These are phyloP conservation scores for Populus euphratica DNA, from an alignment of 345 rosid species.

Conservation along the genomic window DNA sequence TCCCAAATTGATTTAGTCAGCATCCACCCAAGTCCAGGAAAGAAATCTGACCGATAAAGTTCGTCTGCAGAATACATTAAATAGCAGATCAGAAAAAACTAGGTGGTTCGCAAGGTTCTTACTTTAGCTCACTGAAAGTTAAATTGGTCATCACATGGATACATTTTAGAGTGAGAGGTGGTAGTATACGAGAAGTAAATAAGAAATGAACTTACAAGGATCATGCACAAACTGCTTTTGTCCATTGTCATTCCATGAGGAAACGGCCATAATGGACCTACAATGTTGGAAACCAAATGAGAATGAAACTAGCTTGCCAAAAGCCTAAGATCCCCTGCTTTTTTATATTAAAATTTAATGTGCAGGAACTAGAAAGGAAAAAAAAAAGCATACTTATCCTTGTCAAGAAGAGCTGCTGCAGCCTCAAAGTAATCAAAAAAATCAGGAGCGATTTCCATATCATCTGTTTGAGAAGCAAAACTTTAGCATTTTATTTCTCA, in stretches of 20 bases:
- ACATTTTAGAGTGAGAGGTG: not conserved
- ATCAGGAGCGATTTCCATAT: slow-evolving; percentile 96
- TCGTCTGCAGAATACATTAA: slow-evolving; percentile 52
- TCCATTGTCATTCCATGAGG: slow-evolving; percentile 99
- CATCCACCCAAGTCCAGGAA: slow-evolving; percentile 99
- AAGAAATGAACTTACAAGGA: slow-evolving; percentile 56
- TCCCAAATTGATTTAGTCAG: slow-evolving; percentile 77
- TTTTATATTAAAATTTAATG: not conserved
- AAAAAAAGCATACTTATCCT: slow-evolving; percentile 64
- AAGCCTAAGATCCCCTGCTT: not conserved
- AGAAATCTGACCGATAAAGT: slow-evolving; percentile 94
- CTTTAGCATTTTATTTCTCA: not conserved
- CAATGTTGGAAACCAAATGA: not conserved
- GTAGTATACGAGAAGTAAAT: not conserved
- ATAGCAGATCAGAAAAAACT: slow-evolving; percentile 16
- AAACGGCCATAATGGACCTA: slow-evolving; percentile 98
- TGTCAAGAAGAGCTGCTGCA: slow-evolving; percentile 78
- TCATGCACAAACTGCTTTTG: slow-evolving; percentile 96
- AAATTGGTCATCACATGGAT: not conserved
- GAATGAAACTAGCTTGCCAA: not conserved
- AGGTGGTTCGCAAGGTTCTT: not conserved
- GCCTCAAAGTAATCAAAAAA: slow-evolving; percentile 98
- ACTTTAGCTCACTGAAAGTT: not conserved
- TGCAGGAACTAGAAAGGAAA: slow-evolving; percentile 9
- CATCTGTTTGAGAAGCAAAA: slow-evolving; percentile 63